Evolutionary conservation across 805 yeast species (phyloP).

Genomic region (Nakazawaea anatomiae): DNA sequence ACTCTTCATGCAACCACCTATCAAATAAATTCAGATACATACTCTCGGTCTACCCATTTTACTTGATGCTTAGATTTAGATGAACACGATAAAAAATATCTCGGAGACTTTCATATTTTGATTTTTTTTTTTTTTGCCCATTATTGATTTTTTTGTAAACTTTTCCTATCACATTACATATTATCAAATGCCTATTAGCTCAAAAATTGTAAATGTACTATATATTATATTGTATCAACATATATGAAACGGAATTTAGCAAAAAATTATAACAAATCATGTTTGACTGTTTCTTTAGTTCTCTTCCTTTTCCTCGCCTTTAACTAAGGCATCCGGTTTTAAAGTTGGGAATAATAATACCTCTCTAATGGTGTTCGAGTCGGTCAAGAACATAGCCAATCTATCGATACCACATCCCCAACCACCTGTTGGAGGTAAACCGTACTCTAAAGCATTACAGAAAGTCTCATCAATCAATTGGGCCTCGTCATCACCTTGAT

Average conservation of each 20-base stretch:
- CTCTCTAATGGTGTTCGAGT: conserved; percentile 95
- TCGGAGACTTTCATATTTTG: too few relatives aligned
- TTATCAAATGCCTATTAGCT: too few relatives aligned
- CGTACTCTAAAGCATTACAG: conserved; percentile 97
- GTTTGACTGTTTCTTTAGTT: conserved; percentile 1
- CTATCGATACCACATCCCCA: conserved; percentile 99
- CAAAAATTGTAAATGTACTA: too few relatives aligned
- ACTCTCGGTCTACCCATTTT: conserved; percentile 14
- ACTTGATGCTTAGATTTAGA: not conserved
- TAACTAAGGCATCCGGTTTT: conserved; percentile 72
- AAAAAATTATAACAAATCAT: too few relatives aligned
- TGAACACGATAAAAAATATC: too few relatives aligned
- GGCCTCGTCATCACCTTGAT: conserved; percentile 98
- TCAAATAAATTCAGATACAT: not conserved
- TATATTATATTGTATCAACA: too few relatives aligned
- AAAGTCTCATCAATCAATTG: conserved; percentile 94
- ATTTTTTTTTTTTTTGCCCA: too few relatives aligned
- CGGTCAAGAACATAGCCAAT: conserved; percentile 95
- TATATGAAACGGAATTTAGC: too few relatives aligned
- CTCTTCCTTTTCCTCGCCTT: conserved; percentile 27
- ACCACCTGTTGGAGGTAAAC: conserved; percentile 99
- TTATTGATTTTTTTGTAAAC: too few relatives aligned
- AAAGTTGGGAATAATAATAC: conserved; percentile 97
- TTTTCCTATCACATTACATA: not conserved
- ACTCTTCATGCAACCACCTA: too few relatives aligned